Evolutionary conservation across 1,284 basidiomycete genomes (phyloP).

Genomic region (Ustilago esculenta): DNA sequence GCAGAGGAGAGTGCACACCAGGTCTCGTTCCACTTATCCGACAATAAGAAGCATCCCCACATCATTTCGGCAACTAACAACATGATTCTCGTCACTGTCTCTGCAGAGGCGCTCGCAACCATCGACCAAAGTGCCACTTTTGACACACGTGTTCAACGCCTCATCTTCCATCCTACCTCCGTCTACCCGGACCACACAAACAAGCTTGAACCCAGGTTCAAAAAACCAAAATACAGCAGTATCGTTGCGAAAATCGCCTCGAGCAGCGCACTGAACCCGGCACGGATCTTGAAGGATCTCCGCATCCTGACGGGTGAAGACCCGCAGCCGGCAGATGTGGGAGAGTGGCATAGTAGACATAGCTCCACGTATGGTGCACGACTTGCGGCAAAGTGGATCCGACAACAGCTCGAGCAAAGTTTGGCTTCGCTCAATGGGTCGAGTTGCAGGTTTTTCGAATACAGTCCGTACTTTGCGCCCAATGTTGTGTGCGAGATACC

Average conservation of each 20-base stretch:
- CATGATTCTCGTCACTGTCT: conserved; percentile 7
- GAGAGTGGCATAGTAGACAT: conserved; percentile 41
- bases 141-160: conserved; percentile 30
- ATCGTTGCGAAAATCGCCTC: conserved; percentile 32
- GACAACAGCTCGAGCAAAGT: conserved; percentile 17
- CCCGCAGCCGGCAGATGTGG: conserved; percentile 10
- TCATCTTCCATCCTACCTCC: conserved; percentile 15
- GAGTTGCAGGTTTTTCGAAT: conserved; percentile 28
- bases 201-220: conserved; percentile 27
- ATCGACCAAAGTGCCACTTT: conserved; percentile 18
- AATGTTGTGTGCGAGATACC: conserved; percentile 52
- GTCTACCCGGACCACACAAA: neutral
- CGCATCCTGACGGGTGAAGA: conserved; percentile 48
- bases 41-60: neutral
- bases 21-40: conserved; percentile 7
- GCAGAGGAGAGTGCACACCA: neutral
- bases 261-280: conserved; percentile 11
- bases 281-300: conserved; percentile 28
- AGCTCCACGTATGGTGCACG: conserved; percentile 46
- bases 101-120: neutral
- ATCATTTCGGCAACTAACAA: neutral
- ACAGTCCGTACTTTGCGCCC: conserved; percentile 44
- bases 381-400: conserved; percentile 45
- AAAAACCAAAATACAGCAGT: conserved; percentile 31
- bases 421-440: conserved; percentile 21